Evolutionary conservation across 768 basidiomycete species (phyloP).

Genomic region (Udeniomyces megalosporus): DNA sequence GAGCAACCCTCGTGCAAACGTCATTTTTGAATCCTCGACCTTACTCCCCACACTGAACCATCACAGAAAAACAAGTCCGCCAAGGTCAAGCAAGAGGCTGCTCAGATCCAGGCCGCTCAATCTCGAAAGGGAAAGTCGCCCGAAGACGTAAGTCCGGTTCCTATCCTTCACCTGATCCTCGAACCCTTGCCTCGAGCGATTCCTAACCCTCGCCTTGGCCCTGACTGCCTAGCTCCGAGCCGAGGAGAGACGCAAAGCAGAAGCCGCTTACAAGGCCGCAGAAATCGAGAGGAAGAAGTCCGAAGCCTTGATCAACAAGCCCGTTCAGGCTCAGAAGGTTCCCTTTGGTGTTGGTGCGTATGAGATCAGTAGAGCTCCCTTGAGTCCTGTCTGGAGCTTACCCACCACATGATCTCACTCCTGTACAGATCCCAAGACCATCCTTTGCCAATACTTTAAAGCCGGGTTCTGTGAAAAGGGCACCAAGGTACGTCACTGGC

Average conservation of each 20-base stretch:
- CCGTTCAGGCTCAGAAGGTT: slow-evolving; percentile 35
- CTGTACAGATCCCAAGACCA: slow-evolving; percentile 67
- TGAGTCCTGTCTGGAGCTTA: not conserved
- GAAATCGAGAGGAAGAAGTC: slow-evolving; percentile 64
- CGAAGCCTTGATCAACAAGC: slow-evolving; percentile 34
- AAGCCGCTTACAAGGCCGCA: slow-evolving; percentile 22
- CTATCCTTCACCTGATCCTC: not conserved
- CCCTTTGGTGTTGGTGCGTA: slow-evolving; percentile 65
- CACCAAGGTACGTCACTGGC: slow-evolving; percentile 12
- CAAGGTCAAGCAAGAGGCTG: slow-evolving; percentile 76
- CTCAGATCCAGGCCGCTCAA: slow-evolving; percentile 58
- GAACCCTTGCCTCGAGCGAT: not conserved
- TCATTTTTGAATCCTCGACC: not conserved
- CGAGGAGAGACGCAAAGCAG: slow-evolving; percentile 66
- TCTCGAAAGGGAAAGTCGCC: slow-evolving; percentile 5
- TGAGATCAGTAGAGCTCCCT: too few species aligned
- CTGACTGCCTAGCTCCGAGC: slow-evolving; percentile 42
- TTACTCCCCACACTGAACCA: not conserved
- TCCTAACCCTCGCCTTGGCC: not conserved
- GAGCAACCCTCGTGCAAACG: not conserved
- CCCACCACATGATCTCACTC: too few species aligned
- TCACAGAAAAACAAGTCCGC: slow-evolving; percentile 70
- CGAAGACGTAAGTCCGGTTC: slow-evolving; percentile 4
- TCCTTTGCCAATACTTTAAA: slow-evolving; percentile 84
- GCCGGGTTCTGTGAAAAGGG: slow-evolving; percentile 88